phyloP scores from a whole-genome alignment of 805 yeast genomes.

The Maudiozyma bulderi region DNA sequence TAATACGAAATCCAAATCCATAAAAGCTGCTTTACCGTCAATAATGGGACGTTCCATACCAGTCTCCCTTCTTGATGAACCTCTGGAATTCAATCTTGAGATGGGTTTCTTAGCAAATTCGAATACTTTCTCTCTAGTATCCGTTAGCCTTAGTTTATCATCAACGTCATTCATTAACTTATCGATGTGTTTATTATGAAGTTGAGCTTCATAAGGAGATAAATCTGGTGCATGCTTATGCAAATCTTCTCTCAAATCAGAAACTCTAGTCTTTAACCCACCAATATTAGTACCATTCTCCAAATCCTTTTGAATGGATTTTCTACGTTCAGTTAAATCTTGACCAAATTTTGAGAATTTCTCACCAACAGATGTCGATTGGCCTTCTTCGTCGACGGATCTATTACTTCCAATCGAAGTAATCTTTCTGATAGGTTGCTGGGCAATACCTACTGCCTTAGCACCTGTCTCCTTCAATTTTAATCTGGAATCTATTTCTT shows the following conservation, averaged over 20 bases:
- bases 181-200: conserved; percentile 1
- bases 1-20: conserved; percentile 2
- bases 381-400: not conserved
- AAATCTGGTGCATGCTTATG: conserved; percentile 1
- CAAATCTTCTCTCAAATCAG: not conserved
- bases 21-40: conserved; percentile 1
- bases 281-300: not conserved
- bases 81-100: not conserved
- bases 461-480: not conserved
- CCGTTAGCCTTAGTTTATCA: not conserved
- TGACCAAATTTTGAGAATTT: not conserved
- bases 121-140: not conserved
- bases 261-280: not conserved
- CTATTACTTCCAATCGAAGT: not conserved
- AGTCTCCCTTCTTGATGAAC: not conserved
- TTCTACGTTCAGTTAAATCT: not conserved
- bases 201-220: not conserved
- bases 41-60: not conserved
- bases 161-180: not conserved
- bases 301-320: not conserved
- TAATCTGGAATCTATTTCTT: conserved; percentile 5
- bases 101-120: not conserved
- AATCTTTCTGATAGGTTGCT: not conserved
- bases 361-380: not conserved
- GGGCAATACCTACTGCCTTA: conserved; percentile 2